Conservation (phyloP, 768 basidiomycete species). For the Lanmaoa rubissima region DNA sequence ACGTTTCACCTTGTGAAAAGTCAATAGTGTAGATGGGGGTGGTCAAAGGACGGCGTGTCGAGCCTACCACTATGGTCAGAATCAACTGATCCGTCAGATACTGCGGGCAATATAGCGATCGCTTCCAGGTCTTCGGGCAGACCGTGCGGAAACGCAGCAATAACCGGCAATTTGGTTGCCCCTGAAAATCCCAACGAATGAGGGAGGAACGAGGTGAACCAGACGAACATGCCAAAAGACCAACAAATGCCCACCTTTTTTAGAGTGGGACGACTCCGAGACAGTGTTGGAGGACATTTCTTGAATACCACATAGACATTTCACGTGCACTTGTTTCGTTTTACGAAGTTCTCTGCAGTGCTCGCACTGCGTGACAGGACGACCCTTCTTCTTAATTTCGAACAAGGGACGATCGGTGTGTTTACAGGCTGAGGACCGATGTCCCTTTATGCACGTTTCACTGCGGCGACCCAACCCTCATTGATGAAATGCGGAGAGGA, state of each 20-base stretch:
- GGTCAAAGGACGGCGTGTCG: conserved; percentile 44
- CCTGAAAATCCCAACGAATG: conserved; percentile 47
- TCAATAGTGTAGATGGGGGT: conserved; percentile 42
- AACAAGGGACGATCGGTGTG: conserved; percentile 87
- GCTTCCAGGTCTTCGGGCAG: conserved; percentile 68
- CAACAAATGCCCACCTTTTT: conserved; percentile 59
- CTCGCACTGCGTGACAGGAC: conserved; percentile 55
- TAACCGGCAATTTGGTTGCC: conserved; percentile 56
- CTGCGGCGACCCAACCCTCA: conserved; percentile 37
- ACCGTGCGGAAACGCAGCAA: conserved; percentile 81
- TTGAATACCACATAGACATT: conserved; percentile 42
- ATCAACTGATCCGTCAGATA: conserved; percentile 53
- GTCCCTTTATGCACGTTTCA: conserved; percentile 93
- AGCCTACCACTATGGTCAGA: conserved; percentile 68
- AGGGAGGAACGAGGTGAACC: conserved; percentile 27
- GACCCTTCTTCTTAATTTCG: conserved; percentile 70
- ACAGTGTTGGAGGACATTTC: conserved; percentile 24
- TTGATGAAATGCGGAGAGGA: conserved; percentile 5
- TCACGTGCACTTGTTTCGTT: conserved; percentile 46
- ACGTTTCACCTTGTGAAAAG: conserved; percentile 44
- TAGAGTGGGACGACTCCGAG: conserved; percentile 35
- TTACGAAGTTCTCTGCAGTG: conserved; percentile 47
- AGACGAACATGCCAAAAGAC: neutral
- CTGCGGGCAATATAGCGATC: conserved; percentile 33
- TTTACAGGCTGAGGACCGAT: conserved; percentile 85